Conservation (phyloP, 345 rosid genomes). For the Arabidopsis thaliana region DNA sequence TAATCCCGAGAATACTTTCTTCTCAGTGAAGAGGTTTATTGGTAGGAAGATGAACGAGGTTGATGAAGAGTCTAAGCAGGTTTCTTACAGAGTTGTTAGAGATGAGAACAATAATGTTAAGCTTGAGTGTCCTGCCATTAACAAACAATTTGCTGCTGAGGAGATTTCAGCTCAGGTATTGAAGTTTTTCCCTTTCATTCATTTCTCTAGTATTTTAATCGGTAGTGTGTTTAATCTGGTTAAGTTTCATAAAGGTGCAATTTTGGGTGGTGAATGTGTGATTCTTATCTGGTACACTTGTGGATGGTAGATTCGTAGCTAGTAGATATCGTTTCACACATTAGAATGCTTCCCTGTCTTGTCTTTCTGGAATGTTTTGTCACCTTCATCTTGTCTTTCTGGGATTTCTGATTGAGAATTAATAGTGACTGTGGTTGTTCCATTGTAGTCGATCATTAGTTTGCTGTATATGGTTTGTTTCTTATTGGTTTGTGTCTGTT, state of each 20-base stretch:
- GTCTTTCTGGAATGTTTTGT: no score
- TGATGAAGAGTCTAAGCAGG: slow-evolving; percentile 95
- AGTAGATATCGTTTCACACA: no score
- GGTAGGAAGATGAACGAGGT: slow-evolving; percentile 99
- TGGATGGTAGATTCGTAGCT: background rate
- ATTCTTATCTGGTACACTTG: background rate
- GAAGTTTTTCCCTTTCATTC: background rate
- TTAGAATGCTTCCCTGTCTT: no score
- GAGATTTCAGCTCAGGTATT: slow-evolving; percentile 98
- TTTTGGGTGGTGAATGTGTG: background rate
- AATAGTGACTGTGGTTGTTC: no score
- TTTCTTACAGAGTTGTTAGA: slow-evolving; percentile 78
- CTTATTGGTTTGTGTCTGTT: slow-evolving; percentile 5
- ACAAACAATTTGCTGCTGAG: slow-evolving; percentile 94
- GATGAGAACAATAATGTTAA: slow-evolving; percentile 97
- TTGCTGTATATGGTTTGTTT: background rate
- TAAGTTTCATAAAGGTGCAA: background rate
- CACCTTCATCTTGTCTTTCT: no score
- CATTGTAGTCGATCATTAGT: background rate
- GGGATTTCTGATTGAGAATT: no score
- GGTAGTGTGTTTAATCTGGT: background rate
- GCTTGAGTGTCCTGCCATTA: slow-evolving; percentile 90
- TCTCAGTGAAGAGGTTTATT: slow-evolving; percentile 96
- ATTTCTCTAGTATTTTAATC: background rate
- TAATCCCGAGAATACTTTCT: slow-evolving; percentile 98